Evolutionary conservation across 2,329 filamentous ascomycete genomes (phyloP).

Genomic region (Penicillium frequentans): DNA sequence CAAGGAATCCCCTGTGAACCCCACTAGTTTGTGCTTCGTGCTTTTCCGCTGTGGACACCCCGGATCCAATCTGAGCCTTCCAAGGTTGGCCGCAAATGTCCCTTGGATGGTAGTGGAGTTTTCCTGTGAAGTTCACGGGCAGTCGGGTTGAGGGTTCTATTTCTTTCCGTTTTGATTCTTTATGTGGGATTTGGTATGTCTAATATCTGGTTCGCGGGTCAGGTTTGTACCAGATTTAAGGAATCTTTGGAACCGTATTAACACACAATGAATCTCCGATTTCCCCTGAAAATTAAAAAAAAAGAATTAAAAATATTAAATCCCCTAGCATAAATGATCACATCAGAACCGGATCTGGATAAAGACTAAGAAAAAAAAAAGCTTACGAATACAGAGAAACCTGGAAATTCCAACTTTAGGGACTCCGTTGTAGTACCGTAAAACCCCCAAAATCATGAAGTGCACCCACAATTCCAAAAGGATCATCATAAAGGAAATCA

Average conservation of each 20-base stretch:
- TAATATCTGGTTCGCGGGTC: not conserved
- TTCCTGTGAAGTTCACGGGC: not conserved
- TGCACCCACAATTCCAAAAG: not conserved
- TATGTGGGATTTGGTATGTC: not conserved
- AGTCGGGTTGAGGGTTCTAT: not conserved
- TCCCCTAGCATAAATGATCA: not conserved
- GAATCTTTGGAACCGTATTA: not conserved
- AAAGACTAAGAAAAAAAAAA: not conserved
- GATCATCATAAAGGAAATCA: not conserved
- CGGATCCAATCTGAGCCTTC: slow-evolving; percentile 16
- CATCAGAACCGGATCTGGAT: not conserved
- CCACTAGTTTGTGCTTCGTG: slow-evolving; percentile 20
- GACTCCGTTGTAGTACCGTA: not conserved
- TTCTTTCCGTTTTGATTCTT: not conserved
- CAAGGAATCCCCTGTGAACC: slow-evolving; percentile 2
- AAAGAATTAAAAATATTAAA: not conserved
- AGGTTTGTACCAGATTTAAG: not conserved
- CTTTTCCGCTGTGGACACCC: slow-evolving; percentile 20
- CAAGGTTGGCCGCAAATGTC: slow-evolving; percentile 2
- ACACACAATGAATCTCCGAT: not conserved
- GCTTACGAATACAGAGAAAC: not conserved
- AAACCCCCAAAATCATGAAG: not conserved
- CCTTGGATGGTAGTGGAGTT: slow-evolving; percentile 8
- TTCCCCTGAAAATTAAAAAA: not conserved
- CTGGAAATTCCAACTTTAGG: not conserved